A percentile compares a stretch with the other conserved stretches of the same genome.
These are phyloP conservation scores for Gentiana straminea DNA, from an alignment of 257 asterid species.

Conservation along the genomic window DNA sequence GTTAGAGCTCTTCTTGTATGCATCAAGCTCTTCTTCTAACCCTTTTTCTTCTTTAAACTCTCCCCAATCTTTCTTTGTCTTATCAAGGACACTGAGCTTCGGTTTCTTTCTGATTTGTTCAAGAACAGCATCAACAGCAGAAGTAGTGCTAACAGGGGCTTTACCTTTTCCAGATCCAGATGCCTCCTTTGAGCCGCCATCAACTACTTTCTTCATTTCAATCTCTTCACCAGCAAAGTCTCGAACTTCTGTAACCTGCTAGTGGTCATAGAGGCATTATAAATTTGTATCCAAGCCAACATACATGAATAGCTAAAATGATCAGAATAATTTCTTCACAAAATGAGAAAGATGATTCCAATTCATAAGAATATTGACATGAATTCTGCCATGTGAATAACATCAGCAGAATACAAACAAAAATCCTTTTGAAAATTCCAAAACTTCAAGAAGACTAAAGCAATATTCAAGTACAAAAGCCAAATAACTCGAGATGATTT, in stretches of 20 bases:
- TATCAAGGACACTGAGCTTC: conserved; percentile 85
- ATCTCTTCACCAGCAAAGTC: conserved; percentile 91
- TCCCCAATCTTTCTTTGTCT: conserved; percentile 96
- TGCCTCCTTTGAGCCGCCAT: conserved; percentile 47
- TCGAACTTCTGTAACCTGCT: conserved; percentile 70
- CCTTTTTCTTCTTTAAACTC: conserved; percentile 90
- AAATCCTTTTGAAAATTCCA: background rate
- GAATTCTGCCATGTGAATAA: background rate
- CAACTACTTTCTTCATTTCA: conserved; percentile 74
- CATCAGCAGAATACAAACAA: background rate
- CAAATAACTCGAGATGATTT: no score
- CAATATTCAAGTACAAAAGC: no score
- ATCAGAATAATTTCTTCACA: background rate
- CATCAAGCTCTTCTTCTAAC: conserved; percentile 81
- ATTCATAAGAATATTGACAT: background rate
- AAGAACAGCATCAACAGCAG: conserved; percentile 81
- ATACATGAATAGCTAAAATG: background rate
- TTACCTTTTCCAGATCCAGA: conserved; percentile 54
- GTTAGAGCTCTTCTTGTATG: conserved; percentile 88
- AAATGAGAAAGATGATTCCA: background rate
- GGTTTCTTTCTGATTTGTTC: conserved; percentile 92
- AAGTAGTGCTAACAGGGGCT: conserved; percentile 42
- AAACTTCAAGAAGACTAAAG: no score
- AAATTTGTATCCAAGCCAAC: conserved; percentile 3
- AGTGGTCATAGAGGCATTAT: background rate